Evolutionary conservation across 306 rosid genomes (phyloP), one percentile per base, ranked within the genome.

Genomic region (Geum urbanum): DNA sequence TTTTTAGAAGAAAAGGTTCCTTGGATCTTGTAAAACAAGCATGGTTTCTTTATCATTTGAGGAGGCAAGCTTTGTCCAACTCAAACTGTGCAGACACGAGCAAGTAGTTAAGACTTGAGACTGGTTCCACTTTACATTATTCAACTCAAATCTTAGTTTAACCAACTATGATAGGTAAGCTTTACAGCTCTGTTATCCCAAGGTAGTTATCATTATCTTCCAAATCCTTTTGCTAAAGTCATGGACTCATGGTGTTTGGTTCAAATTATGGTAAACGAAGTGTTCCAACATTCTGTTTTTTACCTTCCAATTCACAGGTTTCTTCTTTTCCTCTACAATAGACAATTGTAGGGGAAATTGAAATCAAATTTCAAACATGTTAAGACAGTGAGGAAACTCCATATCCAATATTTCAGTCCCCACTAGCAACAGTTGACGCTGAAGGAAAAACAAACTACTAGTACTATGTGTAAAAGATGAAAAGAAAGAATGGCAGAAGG

Each of bases 381-480:
- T 3, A 32, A 32, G 32, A 27, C 32, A 27, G 32, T 27, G 32
- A 56, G 62, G 40, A 14, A 58, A 4, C 3, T 15, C 44, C 63
- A 35, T 58, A 58, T 27, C 44, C 37, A 1, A 32, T 32, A 43
- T 58, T 19, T 6, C 40, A 76, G 65, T 66, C 80, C 22, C 62
- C 67, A 59, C 41, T 13, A 19, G 64, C 54, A 37, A 74, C 40
- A 46, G 79, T 70, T 59, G 15, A 74, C 49, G 63, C 43, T 39
- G 67, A 71, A 80, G 84, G 49, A 66, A 80, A 60, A 51, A 7
- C 69, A 13, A 53, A n/a, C n/a, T n/a, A n/a, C n/a, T n/a, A n/a
- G n/a, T n/a, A n/a, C n/a, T n/a, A n/a, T n/a, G n/a, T n/a, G n/a
- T n/a, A n/a, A n/a, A n/a, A n/a, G n/a, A n/a, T n/a, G n/a, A n/a